These are phyloP conservation scores for Abelmoschus esculentus DNA, from an alignment of 345 rosid species.

Conservation along the genomic window DNA sequence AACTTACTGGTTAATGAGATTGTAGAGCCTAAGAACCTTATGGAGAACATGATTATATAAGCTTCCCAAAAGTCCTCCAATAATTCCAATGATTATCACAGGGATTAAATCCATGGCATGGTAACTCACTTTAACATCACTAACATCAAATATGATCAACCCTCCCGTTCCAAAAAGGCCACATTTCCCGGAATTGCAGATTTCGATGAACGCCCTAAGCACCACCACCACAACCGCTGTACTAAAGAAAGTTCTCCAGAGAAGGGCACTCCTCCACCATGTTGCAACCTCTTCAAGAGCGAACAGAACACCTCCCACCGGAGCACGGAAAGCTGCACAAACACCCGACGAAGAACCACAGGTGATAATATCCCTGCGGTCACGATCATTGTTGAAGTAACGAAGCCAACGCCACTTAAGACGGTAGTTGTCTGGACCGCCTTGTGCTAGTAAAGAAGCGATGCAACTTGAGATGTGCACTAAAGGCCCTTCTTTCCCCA, in stretches of 20 bases:
- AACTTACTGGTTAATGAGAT: conserved; percentile 75
- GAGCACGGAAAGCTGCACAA: conserved; percentile 89
- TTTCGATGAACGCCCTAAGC: conserved; percentile 77
- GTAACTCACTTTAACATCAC: conserved; percentile 56
- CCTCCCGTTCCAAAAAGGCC: conserved; percentile 95
- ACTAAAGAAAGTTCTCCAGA: conserved; percentile 92
- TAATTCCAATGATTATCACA: conserved; percentile 54
- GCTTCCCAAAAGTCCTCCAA: conserved; percentile 86
- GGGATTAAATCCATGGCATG: conserved; percentile 58
- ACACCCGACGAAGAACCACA: conserved; percentile 88
- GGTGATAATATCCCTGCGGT: conserved; percentile 80
- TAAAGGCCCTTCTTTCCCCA: conserved; percentile 90
- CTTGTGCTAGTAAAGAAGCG: conserved; percentile 78
- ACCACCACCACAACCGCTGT: conserved; percentile 78
- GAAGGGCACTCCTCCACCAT: conserved; percentile 94
- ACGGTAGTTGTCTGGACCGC: conserved; percentile 69
- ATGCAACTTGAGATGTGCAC: conserved; percentile 86
- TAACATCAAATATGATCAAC: conserved; percentile 84
- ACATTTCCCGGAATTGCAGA: conserved; percentile 72
- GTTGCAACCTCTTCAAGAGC: conserved; percentile 92
- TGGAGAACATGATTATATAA: conserved; percentile 71
- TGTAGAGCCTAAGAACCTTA: conserved; percentile 75
- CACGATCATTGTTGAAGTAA: conserved; percentile 87
- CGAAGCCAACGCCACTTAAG: conserved; percentile 85
- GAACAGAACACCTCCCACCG: conserved; percentile 88